Conservation (phyloP, 306 rosid genomes). For the Corylus avellana region DNA sequence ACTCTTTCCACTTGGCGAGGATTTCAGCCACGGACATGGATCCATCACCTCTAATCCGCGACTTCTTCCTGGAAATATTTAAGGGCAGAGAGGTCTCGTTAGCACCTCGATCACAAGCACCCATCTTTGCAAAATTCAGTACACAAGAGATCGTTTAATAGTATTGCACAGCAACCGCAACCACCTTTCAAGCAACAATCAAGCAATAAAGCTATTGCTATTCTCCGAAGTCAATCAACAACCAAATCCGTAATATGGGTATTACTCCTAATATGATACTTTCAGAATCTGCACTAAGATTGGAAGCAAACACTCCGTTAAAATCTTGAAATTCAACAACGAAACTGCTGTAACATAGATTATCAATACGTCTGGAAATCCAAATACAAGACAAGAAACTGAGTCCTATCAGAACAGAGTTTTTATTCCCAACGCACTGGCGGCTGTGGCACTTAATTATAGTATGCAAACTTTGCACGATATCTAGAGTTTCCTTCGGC, state of each 20-base stretch:
- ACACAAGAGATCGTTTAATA: neutral
- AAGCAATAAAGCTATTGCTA: conserved; percentile 4
- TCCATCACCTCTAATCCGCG: conserved; percentile 61
- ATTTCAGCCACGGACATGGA: conserved; percentile 61
- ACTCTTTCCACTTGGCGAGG: conserved; percentile 71
- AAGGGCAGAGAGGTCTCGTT: conserved; percentile 26
- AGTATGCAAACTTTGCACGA: neutral
- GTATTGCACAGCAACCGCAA: conserved; percentile 1
- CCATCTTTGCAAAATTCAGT: conserved; percentile 38
- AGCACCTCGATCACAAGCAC: conserved; percentile 42
- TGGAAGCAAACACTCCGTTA: neutral
- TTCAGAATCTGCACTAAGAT: conserved; percentile 36
- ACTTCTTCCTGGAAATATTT: conserved; percentile 68
- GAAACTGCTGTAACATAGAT: neutral
- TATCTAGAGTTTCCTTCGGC: conserved; percentile 5
- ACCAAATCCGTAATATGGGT: neutral
- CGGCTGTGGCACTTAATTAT: too few species aligned
- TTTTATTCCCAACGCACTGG: neutral
- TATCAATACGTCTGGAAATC: neutral
- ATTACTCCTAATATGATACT: neutral
- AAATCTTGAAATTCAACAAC: neutral
- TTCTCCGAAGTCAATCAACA: conserved; percentile 2
- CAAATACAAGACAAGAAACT: neutral
- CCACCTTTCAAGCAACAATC: conserved; percentile 17
- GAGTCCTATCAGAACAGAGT: neutral